Evolutionary conservation across 768 basidiomycete genomes (phyloP).

Genomic region (Podaxis carcinomalis): DNA sequence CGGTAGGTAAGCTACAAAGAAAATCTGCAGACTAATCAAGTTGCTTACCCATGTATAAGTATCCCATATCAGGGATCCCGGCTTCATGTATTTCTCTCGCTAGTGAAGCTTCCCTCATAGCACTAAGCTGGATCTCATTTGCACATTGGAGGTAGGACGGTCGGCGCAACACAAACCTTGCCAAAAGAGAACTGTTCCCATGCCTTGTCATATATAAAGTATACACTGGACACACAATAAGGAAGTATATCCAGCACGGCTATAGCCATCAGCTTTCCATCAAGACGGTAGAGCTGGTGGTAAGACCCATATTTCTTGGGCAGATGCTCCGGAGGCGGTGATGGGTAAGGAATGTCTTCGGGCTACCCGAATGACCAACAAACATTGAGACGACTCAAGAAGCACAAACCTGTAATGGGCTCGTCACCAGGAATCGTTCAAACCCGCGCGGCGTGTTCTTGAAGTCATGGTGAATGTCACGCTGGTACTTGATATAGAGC

Average conservation of each 20-base stretch:
- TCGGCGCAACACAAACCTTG: constrained; percentile 44
- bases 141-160: not conserved
- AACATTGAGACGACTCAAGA: not conserved
- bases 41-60: constrained; percentile 81
- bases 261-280: constrained; percentile 79
- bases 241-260: constrained; percentile 91
- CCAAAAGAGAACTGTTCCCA: constrained; percentile 74
- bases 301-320: constrained; percentile 87
- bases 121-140: constrained; percentile 58
- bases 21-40: not conserved
- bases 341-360: constrained; percentile 57
- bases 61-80: constrained; percentile 59
- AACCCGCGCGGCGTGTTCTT: constrained; percentile 51
- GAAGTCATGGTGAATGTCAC: constrained; percentile 68
- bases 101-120: constrained; percentile 74
- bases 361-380: constrained; percentile 29
- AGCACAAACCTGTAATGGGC: constrained; percentile 62
- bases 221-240: constrained; percentile 73
- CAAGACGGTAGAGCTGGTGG: constrained; percentile 84
- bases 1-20: not conserved
- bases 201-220: constrained; percentile 82
- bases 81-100: constrained; percentile 70
- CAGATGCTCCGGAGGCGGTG: constrained; percentile 47
- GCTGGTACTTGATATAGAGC: constrained; percentile 76
- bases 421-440: constrained; percentile 71